These are phyloP conservation scores for Diaporthe citrichinensis DNA, from an alignment of 2,329 filamentous ascomycete species.

Conservation along the genomic window DNA sequence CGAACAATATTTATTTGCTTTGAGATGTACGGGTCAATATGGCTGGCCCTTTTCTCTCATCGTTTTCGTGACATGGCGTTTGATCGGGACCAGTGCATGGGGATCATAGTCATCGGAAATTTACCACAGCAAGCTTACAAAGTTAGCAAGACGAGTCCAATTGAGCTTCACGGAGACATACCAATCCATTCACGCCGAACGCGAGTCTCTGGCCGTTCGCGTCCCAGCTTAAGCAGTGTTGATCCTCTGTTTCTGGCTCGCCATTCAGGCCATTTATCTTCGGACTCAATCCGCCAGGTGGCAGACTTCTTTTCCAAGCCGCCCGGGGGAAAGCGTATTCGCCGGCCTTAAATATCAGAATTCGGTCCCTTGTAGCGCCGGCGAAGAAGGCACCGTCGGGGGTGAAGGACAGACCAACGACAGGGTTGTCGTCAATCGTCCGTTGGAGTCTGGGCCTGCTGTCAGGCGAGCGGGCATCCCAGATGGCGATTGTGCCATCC, in stretches of 20 bases:
- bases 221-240: slow-evolving; percentile 75
- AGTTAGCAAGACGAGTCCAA: slow-evolving; percentile 40
- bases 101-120: slow-evolving; percentile 45
- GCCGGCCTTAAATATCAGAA: slow-evolving; percentile 76
- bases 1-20: not conserved
- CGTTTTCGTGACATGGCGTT: not conserved
- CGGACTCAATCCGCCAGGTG: slow-evolving; percentile 67
- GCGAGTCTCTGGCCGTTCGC: slow-evolving; percentile 72
- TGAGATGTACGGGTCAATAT: not conserved
- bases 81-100: not conserved
- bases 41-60: not conserved
- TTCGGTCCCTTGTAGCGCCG: slow-evolving; percentile 69
- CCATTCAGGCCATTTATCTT: slow-evolving; percentile 57
- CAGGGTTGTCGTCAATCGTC: slow-evolving; percentile 69
- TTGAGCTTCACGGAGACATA: slow-evolving; percentile 56
- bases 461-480: slow-evolving; percentile 70
- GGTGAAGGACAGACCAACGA: slow-evolving; percentile 73
- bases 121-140: slow-evolving; percentile 50
- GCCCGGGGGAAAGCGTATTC: slow-evolving; percentile 71
- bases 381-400: slow-evolving; percentile 75
- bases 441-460: slow-evolving; percentile 71
- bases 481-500: slow-evolving; percentile 74
- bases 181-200: slow-evolving; percentile 74
- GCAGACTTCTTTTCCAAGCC: slow-evolving; percentile 69
- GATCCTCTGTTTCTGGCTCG: slow-evolving; percentile 71